These are phyloP conservation scores for Amanita pallidorosea DNA, from an alignment of 768 basidiomycete genomes.

Conservation along the genomic window DNA sequence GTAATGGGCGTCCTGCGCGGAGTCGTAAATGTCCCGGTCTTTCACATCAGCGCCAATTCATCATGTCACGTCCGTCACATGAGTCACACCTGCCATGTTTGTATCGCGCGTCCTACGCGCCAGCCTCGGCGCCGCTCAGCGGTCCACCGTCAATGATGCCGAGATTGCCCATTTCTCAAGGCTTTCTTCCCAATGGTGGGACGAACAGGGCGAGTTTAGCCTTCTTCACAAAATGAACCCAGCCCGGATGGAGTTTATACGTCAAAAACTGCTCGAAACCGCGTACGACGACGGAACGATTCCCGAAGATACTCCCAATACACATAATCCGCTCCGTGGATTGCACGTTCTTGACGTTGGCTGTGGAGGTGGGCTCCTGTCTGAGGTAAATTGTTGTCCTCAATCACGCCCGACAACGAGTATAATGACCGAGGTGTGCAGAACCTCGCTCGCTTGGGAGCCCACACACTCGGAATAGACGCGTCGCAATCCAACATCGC, in stretches of 20 bases:
- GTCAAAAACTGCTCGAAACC: conserved; percentile 59
- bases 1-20: not conserved
- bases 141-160: conserved; percentile 51
- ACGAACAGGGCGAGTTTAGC: conserved; percentile 83
- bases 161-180: conserved; percentile 88
- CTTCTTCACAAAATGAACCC: conserved; percentile 95
- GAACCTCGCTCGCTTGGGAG: conserved; percentile 85
- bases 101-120: conserved; percentile 3
- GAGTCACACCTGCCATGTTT: not conserved
- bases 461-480: conserved; percentile 83
- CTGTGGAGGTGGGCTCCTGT: conserved; percentile 89
- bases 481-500: conserved; percentile 81
- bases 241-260: conserved; percentile 71
- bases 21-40: not conserved
- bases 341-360: conserved; percentile 82
- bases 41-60: not conserved
- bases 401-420: not conserved
- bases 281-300: conserved; percentile 42
- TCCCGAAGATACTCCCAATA: conserved; percentile 18
- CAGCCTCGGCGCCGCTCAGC: not conserved
- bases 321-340: conserved; percentile 37
- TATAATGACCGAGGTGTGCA: conserved; percentile 18
- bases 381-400: conserved; percentile 50
- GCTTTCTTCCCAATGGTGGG: conserved; percentile 92
- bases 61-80: not conserved